These are phyloP conservation scores for Capsicum pubescens DNA, from an alignment of 257 asterid genomes.

Conservation along the genomic window DNA sequence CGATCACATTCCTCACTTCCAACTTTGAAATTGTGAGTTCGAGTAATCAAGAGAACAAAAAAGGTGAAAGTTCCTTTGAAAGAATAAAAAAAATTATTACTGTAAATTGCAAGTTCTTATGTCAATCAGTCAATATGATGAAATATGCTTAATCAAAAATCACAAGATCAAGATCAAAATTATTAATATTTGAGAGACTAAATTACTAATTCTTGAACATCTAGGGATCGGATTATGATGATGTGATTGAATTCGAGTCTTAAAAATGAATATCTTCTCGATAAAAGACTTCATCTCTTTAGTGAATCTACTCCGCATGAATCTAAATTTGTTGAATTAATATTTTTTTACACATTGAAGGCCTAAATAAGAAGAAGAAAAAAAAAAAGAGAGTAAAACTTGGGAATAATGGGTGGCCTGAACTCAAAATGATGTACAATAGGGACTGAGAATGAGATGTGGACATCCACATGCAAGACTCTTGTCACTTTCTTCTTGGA, in stretches of 20 bases:
- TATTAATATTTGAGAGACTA: background rate
- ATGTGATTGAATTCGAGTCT: background rate
- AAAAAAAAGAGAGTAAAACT: background rate
- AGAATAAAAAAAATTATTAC: too few relatives aligned
- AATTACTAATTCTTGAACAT: background rate
- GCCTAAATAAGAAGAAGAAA: background rate
- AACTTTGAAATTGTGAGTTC: too few relatives aligned
- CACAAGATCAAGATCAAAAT: background rate
- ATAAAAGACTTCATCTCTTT: background rate
- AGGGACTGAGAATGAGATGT: conserved; percentile 37
- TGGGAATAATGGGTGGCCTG: conserved; percentile 37
- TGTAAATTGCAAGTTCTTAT: too few relatives aligned
- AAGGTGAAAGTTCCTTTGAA: too few relatives aligned
- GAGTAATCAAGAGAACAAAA: too few relatives aligned
- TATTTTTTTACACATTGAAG: background rate
- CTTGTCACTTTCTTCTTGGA: conserved; percentile 53
- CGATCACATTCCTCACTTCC: too few relatives aligned
- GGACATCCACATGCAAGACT: conserved; percentile 58
- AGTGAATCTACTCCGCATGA: background rate
- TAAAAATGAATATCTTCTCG: background rate
- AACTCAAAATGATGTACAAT: conserved; percentile 25
- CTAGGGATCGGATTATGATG: background rate
- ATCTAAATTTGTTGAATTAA: background rate
- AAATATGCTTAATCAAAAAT: background rate
- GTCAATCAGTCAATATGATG: too few relatives aligned